Base-by-base conservation (phyloP, 2,329 filamentous ascomycete species). In the Rhexocercosporidium sp. region DNA sequence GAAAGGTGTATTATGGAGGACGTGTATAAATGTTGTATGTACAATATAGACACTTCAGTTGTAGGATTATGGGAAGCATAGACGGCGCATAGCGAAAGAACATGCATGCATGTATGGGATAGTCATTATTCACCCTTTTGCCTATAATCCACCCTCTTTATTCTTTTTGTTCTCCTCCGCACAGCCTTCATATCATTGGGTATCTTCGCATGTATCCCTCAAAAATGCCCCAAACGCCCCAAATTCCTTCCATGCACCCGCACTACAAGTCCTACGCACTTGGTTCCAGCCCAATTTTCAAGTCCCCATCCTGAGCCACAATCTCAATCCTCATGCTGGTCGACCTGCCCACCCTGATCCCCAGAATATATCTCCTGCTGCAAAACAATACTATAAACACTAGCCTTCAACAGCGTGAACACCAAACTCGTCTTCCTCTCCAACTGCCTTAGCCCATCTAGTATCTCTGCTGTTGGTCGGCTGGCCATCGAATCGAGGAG, bases 381-480 rank as follows among this genome's bases (percentile, higher is more conserved):
- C 82, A 99, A 80, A 69, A 99, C 94, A 82, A 99, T 99, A 78
- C 92, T 97, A 82, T 99, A 99, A 71, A 99, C 96, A 79, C 95
- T 98, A 20, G 96, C 95, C 83, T 99, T 99, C 77, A 99, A 86
- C 77, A 98, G 81, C 70, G 96, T 99, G 80, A 97, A 98, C 25
- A 97, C 95, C 64, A 97, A 84, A 73, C 93, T 94, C 51, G 95
- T 97, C 84, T 98, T 97, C 74, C 96, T 86, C 83, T 99, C 96
- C 64, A 99, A 84, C 51, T 94, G 90, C 63, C 96, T 85, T 74
- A 99, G 84, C 9, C 92, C 91, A 79, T 99, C 93, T 62, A 96
- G 85, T 66, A 96, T 94, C 72, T 92, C 93, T 7, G 91, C 90
- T 25, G 93, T 90, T 0, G 94, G 92, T 29, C 88, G 86, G 53